A percentile compares a stretch with the other conserved stretches of the same genome.
Evolutionary conservation across 495 filamentous ascomycete species (phyloP).

Genomic region (Penicillium lividum): DNA sequence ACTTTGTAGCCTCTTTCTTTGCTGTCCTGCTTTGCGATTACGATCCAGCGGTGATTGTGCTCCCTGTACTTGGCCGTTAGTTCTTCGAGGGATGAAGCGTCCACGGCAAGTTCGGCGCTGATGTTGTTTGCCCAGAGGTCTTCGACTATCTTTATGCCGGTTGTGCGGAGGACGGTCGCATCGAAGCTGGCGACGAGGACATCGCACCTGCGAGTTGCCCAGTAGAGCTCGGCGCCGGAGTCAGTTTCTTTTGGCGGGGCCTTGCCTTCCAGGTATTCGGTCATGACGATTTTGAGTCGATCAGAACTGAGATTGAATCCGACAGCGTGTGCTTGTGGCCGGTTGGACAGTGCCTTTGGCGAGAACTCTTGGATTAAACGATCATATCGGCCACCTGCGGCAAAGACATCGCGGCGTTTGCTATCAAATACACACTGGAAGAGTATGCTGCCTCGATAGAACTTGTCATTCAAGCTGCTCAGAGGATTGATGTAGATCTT

Average conservation of each 20-base stretch:
- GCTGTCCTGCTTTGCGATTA: slow-evolving; percentile 81
- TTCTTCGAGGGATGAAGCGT: slow-evolving; percentile 72
- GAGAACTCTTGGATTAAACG: slow-evolving; percentile 63
- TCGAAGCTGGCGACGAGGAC: slow-evolving; percentile 89
- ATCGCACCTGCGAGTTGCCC: slow-evolving; percentile 73
- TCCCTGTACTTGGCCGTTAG: slow-evolving; percentile 65
- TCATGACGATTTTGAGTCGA: slow-evolving; percentile 66
- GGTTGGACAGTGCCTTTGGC: slow-evolving; percentile 40
- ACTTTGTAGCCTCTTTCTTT: slow-evolving; percentile 72
- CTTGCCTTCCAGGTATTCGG: slow-evolving; percentile 64
- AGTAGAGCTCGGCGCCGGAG: slow-evolving; percentile 51
- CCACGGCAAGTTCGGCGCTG: slow-evolving; percentile 84
- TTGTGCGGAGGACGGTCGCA: slow-evolving; percentile 69
- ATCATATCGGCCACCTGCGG: slow-evolving; percentile 93
- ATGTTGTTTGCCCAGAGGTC: slow-evolving; percentile 82
- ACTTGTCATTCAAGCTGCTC: slow-evolving; percentile 87
- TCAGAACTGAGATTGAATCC: slow-evolving; percentile 94
- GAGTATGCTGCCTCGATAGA: slow-evolving; percentile 83
- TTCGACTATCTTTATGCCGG: slow-evolving; percentile 71
- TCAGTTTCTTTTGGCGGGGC: slow-evolving; percentile 66
- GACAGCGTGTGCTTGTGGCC: slow-evolving; percentile 67
- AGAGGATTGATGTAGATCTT: slow-evolving; percentile 86
- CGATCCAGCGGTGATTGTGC: slow-evolving; percentile 81
- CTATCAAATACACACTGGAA: slow-evolving; percentile 91
- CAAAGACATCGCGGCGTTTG: slow-evolving; percentile 82